phyloP scores from a whole-genome alignment of 139 green algal genomes.

The Chlorella sp. region DNA sequence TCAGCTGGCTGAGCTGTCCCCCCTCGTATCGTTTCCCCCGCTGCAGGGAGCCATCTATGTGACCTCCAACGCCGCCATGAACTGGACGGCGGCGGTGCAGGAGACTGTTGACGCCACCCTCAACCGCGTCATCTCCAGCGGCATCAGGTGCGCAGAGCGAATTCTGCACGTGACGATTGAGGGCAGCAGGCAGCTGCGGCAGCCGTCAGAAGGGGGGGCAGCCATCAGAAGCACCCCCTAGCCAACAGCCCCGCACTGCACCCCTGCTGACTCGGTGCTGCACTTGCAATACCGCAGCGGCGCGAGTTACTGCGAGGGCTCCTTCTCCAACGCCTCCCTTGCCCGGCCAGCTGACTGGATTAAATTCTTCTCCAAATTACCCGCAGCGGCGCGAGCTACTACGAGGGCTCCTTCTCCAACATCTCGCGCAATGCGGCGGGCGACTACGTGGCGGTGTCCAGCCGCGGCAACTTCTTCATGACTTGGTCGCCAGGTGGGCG shows the following conservation, averaged over 20 bases:
- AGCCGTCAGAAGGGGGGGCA: too few relatives aligned
- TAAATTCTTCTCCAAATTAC: background rate
- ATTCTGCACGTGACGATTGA: too few relatives aligned
- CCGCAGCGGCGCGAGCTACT: constrained; percentile 92
- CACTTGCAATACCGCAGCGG: too few relatives aligned
- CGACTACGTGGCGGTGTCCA: constrained; percentile 94
- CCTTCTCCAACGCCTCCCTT: background rate
- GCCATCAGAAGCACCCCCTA: too few relatives aligned
- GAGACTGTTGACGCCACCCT: constrained; percentile 99
- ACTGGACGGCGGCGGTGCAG: constrained; percentile 97
- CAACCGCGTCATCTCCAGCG: constrained; percentile 85
- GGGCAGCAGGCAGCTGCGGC: too few relatives aligned
- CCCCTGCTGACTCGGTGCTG: too few relatives aligned
- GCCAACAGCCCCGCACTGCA: too few relatives aligned
- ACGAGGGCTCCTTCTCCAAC: constrained; percentile 96
- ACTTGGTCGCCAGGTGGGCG: constrained; percentile 87
- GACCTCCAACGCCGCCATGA: constrained; percentile 93
- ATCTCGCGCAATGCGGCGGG: constrained; percentile 78
- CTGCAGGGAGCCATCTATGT: constrained; percentile 99
- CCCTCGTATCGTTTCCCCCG: too few relatives aligned
- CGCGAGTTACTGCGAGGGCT: background rate
- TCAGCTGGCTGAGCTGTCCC: too few relatives aligned
- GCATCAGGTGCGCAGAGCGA: constrained; percentile 75
- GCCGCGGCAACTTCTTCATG: constrained; percentile 99
- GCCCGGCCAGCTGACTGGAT: background rate